Evolutionary conservation across 441 rosid species (phyloP), one percentile per base, ranked within the genome.

Genomic region (Melastoma candidum): DNA sequence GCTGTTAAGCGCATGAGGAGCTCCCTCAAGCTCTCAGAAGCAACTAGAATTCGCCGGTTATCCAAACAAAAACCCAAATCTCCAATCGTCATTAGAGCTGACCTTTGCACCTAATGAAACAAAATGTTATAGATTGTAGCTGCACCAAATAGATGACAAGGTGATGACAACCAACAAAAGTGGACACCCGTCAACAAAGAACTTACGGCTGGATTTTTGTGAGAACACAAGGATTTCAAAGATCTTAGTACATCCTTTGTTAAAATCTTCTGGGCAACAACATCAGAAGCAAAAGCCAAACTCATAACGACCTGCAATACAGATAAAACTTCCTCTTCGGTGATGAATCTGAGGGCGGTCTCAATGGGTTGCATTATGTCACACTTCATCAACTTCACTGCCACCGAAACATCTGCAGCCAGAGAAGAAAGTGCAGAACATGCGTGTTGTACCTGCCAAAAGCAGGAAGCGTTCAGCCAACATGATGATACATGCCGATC

Each of bases 331-430:
- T 84, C 97, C 55, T 86, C 95, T 7, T 76, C 76, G 50, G 76
- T 72, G 59, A 69, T 68, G 27, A 93, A 88, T 74, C 79, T 89
- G 67, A 89, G 62, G 45, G 84, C 97, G 11, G 81, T 73, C 75
- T 86, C 92, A 74, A 81, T 81, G 49, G 95, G 97, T 74, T 88
- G 83, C 98, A 93, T 84, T 56, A 89, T 84, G 66, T 93, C 98
- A 50, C 96, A 93, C 73, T 93, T 93, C 82, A 93, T 82, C 72
- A 93, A 76, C 77, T 82, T 89, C 86, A 93, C 74, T 43, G 95
- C 93, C 44, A 93, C 85, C 7, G 88, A 81, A 58, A 88, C 75
- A 66, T 93, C 98, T 77, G 76, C 88, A 61, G 96, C 86, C 68
- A 93, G 95, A 71, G 95, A 75, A 46, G 97, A 93, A 63, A 93